A percentile compares a stretch with the other conserved stretches of the same genome.
phyloP scores from a whole-genome alignment of 2,329 filamentous ascomycete species.

The Curvularia lunata region DNA sequence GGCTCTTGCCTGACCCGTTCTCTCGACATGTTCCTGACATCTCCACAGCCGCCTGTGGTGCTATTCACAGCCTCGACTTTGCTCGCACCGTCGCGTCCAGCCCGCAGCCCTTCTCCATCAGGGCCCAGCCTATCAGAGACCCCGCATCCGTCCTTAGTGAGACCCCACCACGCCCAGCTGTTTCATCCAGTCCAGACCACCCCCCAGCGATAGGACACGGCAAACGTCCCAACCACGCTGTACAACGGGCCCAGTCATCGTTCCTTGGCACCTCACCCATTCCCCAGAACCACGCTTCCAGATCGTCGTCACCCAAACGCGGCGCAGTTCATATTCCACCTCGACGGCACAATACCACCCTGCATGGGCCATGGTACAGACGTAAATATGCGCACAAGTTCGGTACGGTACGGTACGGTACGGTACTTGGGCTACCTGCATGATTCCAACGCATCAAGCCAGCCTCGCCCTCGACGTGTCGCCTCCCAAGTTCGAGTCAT shows the following conservation, averaged over 20 bases:
- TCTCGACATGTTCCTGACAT: neutral
- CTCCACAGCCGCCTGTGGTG: neutral
- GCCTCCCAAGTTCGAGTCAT: neutral
- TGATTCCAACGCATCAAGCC: neutral
- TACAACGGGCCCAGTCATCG: neutral
- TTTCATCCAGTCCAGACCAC: constrained; percentile 6
- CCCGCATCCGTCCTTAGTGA: neutral
- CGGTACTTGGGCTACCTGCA: neutral
- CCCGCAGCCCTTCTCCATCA: neutral
- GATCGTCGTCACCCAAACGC: neutral
- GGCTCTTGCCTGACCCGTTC: constrained; percentile 20
- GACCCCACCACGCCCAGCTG: neutral
- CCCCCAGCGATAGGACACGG: neutral
- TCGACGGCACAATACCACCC: neutral
- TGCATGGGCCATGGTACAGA: neutral
- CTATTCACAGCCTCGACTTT: neutral
- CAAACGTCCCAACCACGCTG: neutral
- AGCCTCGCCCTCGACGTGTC: neutral
- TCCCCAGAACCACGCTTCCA: neutral
- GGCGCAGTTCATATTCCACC: neutral
- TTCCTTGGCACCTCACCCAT: constrained; percentile 9
- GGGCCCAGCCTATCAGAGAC: neutral
- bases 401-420: neutral
- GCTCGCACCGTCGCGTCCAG: neutral
- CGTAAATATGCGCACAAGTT: too few relatives aligned